Evolutionary conservation across 805 yeast species (phyloP).

Genomic region (Kluyveromyces siamensis): DNA sequence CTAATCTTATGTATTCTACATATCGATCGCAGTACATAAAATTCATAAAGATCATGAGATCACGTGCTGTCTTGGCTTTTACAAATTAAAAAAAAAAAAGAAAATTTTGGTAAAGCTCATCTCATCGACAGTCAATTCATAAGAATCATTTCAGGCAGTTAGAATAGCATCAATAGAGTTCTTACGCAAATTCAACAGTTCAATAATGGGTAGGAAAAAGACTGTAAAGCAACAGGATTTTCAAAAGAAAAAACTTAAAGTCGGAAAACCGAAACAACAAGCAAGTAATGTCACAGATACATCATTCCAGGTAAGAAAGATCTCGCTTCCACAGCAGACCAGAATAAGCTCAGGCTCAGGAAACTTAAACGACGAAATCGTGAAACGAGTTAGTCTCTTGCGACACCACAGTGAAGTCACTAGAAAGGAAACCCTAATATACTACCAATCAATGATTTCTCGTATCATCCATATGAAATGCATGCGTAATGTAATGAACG

Average conservation of each 20-base stretch:
- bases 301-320: slow-evolving; percentile 61
- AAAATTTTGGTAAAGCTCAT: slow-evolving; percentile 6
- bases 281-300: slow-evolving; percentile 78
- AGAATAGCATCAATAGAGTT: neutral
- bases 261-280: slow-evolving; percentile 71
- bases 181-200: too few species aligned
- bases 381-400: slow-evolving; percentile 56
- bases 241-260: slow-evolving; percentile 64
- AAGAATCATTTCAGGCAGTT: slow-evolving; percentile 7
- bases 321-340: slow-evolving; percentile 26
- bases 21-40: neutral
- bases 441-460: slow-evolving; percentile 45
- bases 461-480: slow-evolving; percentile 26
- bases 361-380: slow-evolving; percentile 36
- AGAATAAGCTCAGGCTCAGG: slow-evolving; percentile 9
- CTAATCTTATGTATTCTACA: neutral
- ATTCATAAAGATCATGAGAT: neutral
- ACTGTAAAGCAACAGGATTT: slow-evolving; percentile 38
- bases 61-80: neutral
- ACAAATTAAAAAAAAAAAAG: neutral
- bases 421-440: slow-evolving; percentile 58
- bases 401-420: slow-evolving; percentile 67
- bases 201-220: slow-evolving; percentile 30
- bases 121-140: slow-evolving; percentile 11
- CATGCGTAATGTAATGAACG: slow-evolving; percentile 25